phyloP scores from a whole-genome alignment of 176 grass and related monocot genomes.

The Dendrocalamus sinicus region DNA sequence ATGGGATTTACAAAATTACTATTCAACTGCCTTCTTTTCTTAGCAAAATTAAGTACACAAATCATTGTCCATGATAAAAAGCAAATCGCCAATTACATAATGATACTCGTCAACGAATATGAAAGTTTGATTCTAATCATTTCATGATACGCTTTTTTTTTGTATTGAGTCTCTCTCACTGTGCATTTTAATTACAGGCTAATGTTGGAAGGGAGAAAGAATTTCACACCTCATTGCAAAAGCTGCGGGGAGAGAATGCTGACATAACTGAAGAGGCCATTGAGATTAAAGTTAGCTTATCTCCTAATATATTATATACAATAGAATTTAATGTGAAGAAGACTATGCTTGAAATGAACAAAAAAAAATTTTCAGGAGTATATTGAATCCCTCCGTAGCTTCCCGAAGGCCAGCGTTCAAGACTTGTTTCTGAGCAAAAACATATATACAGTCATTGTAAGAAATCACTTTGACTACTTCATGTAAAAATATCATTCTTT shows the following conservation, averaged over 20 bases:
- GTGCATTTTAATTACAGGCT: conserved; percentile 52
- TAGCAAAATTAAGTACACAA: background rate
- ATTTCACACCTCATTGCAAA: conserved; percentile 65
- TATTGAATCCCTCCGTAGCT: conserved; percentile 53
- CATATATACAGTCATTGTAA: conserved; percentile 67
- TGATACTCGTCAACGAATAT: conserved; percentile 16
- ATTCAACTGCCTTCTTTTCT: background rate
- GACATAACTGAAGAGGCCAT: conserved; percentile 59
- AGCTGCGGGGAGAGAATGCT: conserved; percentile 56
- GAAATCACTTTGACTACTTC: conserved; percentile 37
- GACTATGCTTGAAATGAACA: background rate
- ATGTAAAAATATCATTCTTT: conserved; percentile 6
- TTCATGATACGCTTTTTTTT: background rate
- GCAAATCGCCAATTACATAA: background rate
- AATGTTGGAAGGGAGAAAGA: conserved; percentile 64
- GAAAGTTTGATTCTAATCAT: conserved; percentile 2
- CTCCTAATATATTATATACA: conserved; percentile 9
- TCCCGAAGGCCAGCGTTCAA: conserved; percentile 54
- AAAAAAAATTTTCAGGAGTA: conserved; percentile 56
- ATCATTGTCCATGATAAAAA: background rate
- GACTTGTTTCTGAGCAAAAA: conserved; percentile 71
- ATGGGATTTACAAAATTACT: background rate
- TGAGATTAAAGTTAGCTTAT: conserved; percentile 70
- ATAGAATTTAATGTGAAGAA: conserved; percentile 22
- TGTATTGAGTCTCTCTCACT: conserved; percentile 2